phyloP scores from a whole-genome alignment of 768 basidiomycete species.

The Tricholomella constricta region DNA sequence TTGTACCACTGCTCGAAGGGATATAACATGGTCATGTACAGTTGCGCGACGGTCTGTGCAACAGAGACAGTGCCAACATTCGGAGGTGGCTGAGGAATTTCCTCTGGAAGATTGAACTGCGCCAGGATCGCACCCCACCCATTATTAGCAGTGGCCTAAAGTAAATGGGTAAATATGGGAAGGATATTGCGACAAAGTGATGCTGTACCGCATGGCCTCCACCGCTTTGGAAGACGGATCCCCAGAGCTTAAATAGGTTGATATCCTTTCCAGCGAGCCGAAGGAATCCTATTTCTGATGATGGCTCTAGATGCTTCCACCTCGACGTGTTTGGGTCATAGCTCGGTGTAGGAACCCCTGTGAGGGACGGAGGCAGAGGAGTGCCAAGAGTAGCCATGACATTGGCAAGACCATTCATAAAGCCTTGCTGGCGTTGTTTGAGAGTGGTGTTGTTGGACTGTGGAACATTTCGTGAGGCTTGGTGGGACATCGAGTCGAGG shows the following conservation, averaged over 20 bases:
- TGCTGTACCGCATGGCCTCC: constrained; percentile 60
- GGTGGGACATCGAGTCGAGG: constrained; percentile 47
- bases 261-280: constrained; percentile 74
- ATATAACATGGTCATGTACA: constrained; percentile 62
- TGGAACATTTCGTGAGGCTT: constrained; percentile 38
- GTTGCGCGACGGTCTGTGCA: constrained; percentile 52
- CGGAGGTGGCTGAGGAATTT: constrained; percentile 44
- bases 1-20: constrained; percentile 77
- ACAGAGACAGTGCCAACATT: constrained; percentile 50
- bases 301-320: constrained; percentile 68
- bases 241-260: constrained; percentile 77
- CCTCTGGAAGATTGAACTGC: constrained; percentile 64
- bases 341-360: constrained; percentile 54
- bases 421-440: constrained; percentile 60
- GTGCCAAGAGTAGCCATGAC: constrained; percentile 56
- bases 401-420: constrained; percentile 60
- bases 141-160: constrained; percentile 51
- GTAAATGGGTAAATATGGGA: constrained; percentile 9
- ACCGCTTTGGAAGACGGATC: constrained; percentile 57
- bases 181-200: constrained; percentile 9
- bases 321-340: constrained; percentile 66
- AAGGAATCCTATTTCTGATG: constrained; percentile 62
- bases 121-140: constrained; percentile 56
- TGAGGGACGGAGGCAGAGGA: constrained; percentile 78
- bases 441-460: constrained; percentile 31